These are phyloP conservation scores for Chaetoceros muelleri DNA, from an alignment of 108 stramenopile species.

Conservation along the genomic window DNA sequence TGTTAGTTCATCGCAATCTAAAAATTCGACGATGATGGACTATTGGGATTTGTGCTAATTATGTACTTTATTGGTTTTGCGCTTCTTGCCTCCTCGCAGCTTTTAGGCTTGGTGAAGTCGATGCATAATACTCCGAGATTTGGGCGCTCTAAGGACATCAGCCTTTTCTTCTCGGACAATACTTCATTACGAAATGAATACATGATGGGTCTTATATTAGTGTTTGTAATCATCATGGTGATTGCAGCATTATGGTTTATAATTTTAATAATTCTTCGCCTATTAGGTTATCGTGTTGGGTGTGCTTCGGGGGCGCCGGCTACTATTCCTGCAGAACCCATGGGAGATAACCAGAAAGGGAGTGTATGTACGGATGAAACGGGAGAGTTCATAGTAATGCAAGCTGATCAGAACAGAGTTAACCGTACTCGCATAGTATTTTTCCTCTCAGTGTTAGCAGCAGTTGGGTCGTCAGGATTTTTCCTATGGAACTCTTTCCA, in stretches of 20 bases:
- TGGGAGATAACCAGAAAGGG: not conserved
- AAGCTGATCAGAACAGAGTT: not conserved
- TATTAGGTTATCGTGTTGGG: not conserved
- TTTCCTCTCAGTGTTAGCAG: not conserved
- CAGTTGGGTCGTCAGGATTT: not conserved
- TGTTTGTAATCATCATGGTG: not conserved
- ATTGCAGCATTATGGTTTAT: not conserved
- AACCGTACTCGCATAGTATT: not conserved
- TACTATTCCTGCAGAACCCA: not conserved
- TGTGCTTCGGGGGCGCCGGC: not conserved
- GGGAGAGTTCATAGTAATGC: not conserved
- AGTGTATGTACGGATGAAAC: not conserved
- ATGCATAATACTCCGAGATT: not conserved
- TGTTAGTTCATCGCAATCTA: not conserved
- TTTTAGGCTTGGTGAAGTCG: not conserved
- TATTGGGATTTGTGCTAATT: not conserved
- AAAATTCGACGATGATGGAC: not conserved
- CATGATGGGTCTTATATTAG: not conserved
- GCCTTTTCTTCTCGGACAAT: not conserved
- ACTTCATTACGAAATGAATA: not conserved
- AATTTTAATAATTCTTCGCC: not conserved
- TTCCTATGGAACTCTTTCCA: not conserved
- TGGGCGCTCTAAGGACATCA: not conserved
- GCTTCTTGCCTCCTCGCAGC: too few species aligned
- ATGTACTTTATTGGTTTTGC: not conserved